Conservation (phyloP, 2,329 filamentous ascomycete species). For the Zymoseptoria brevis region DNA sequence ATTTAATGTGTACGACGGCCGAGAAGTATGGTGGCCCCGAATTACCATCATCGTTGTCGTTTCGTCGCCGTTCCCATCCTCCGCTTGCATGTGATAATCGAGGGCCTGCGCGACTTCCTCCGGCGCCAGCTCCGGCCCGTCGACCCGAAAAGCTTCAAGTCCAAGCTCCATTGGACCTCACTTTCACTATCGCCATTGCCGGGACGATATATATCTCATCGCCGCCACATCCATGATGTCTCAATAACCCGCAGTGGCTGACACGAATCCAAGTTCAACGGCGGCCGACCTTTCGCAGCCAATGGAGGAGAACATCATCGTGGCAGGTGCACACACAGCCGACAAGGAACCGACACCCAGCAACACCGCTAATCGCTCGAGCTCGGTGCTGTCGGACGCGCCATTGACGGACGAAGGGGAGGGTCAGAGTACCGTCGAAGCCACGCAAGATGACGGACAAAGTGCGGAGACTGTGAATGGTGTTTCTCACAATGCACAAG, state of each 20-base stretch:
- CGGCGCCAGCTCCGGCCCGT: neutral
- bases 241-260: neutral
- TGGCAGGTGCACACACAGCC: neutral
- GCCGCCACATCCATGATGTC: neutral
- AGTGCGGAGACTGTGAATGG: neutral
- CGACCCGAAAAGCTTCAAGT: neutral
- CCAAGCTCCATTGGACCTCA: neutral
- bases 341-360: neutral
- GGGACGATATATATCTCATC: neutral
- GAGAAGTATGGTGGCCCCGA: neutral
- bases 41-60: too few species aligned
- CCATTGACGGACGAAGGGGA: neutral
- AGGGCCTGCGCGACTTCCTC: neutral
- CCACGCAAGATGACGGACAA: neutral
- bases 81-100: too few species aligned
- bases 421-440: neutral
- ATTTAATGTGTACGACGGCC: neutral
- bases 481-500: neutral
- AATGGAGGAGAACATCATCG: neutral
- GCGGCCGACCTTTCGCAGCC: too few species aligned
- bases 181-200: neutral
- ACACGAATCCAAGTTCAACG: neutral
- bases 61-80: too few species aligned
- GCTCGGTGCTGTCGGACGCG: constrained; percentile 1
- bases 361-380: neutral